Evolutionary conservation across 192 early-diverging fungal genomes (phyloP).

Genomic region (Lunasporangiospora selenospora): DNA sequence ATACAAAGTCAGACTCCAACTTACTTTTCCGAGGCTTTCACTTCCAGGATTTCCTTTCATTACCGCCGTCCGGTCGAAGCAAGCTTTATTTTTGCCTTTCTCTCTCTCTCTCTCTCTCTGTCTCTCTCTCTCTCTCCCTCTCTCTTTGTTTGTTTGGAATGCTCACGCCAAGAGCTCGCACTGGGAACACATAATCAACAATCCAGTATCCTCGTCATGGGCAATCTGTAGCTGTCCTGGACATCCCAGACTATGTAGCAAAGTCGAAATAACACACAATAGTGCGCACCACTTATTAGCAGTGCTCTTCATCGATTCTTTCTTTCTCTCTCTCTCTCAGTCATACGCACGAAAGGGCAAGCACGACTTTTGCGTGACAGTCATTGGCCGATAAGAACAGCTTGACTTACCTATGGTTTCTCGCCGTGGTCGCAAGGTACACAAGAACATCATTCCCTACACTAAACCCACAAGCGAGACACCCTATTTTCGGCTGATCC

Average conservation of each 20-base stretch:
- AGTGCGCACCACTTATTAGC: not conserved
- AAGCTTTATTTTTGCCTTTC: not conserved
- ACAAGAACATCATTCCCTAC: conserved; percentile 21
- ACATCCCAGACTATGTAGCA: conserved; percentile 13
- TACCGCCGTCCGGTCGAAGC: too few species aligned
- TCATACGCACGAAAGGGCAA: too few species aligned
- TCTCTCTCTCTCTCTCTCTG: not conserved
- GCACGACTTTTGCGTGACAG: not conserved
- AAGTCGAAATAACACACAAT: not conserved
- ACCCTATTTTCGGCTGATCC: not conserved
- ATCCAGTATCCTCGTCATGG: conserved; percentile 23
- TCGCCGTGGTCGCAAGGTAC: conserved; percentile 13
- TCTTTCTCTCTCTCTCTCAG: not conserved
- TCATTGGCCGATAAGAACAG: not conserved
- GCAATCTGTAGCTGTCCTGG: conserved; percentile 12
- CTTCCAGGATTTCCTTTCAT: too few species aligned
- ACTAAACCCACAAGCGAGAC: conserved; percentile 17
- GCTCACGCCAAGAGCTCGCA: conserved; percentile 28
- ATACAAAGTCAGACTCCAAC: too few species aligned
- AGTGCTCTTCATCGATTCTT: not conserved
- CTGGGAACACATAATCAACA: conserved; percentile 18
- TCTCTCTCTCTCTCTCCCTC: not conserved
- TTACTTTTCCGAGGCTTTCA: too few species aligned
- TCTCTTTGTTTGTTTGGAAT: not conserved
- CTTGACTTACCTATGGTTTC: conserved; percentile 17